A percentile compares a stretch with the other conserved stretches of the same genome.
Conservation (phyloP, 2,329 filamentous ascomycete species). For the Ceratocystis colombiana region DNA sequence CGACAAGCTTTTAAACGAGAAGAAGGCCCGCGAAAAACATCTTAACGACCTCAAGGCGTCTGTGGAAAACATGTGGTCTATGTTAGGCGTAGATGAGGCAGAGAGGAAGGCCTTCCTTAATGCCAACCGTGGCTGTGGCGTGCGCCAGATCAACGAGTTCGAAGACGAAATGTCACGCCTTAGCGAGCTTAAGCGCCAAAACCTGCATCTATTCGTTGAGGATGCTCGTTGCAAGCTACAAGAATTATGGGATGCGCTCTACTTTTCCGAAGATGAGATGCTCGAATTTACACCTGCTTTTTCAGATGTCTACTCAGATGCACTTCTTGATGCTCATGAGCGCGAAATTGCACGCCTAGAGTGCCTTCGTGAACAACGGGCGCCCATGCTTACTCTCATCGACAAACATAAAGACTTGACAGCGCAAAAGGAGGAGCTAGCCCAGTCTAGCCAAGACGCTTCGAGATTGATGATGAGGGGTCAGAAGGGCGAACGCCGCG, state of each 20-base stretch:
- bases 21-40: slow-evolving; percentile 67
- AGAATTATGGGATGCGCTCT: slow-evolving; percentile 87
- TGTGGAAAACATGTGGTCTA: slow-evolving; percentile 84
- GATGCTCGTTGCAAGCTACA: slow-evolving; percentile 84
- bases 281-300: slow-evolving; percentile 95
- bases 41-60: slow-evolving; percentile 63
- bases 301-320: slow-evolving; percentile 93
- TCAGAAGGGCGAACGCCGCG: slow-evolving; percentile 84
- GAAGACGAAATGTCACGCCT: slow-evolving; percentile 79
- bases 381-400: slow-evolving; percentile 69
- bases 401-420: slow-evolving; percentile 76
- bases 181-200: slow-evolving; percentile 89
- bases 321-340: slow-evolving; percentile 87
- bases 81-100: slow-evolving; percentile 68
- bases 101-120: slow-evolving; percentile 81
- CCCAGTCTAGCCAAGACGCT: slow-evolving; percentile 87
- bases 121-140: slow-evolving; percentile 77
- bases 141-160: slow-evolving; percentile 89
- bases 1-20: slow-evolving; percentile 80
- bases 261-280: slow-evolving; percentile 97
- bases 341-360: slow-evolving; percentile 77
- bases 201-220: slow-evolving; percentile 90
- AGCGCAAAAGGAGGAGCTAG: slow-evolving; percentile 74
- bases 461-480: slow-evolving; percentile 86
- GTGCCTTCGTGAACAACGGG: slow-evolving; percentile 72